Conservation (phyloP, 257 asterid genomes). For the Henckelia pumila region DNA sequence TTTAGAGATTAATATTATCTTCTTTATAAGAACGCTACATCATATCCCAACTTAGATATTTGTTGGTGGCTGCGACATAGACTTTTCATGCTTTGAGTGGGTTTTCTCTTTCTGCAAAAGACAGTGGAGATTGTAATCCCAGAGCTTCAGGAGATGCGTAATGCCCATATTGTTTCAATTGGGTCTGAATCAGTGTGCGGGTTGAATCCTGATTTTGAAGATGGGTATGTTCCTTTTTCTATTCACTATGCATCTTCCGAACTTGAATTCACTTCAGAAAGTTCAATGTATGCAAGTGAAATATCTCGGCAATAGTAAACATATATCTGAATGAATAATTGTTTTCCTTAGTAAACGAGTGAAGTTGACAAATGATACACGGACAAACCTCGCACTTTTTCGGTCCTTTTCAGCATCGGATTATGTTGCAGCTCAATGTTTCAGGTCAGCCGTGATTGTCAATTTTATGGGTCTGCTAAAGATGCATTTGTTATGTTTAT, state of each 20-base stretch:
- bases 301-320: conserved; percentile 6
- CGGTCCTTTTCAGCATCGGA: conserved; percentile 86
- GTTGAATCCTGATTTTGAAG: conserved; percentile 71
- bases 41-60: conserved; percentile 19
- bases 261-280: conserved; percentile 14
- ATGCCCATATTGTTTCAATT: conserved; percentile 82
- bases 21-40: conserved; percentile 22
- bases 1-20: background rate
- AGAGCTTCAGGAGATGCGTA: conserved; percentile 90
- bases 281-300: background rate
- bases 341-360: conserved; percentile 49
- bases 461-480: conserved; percentile 3
- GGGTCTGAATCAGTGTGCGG: conserved; percentile 79
- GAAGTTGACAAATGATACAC: conserved; percentile 64
- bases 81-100: conserved; percentile 23
- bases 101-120: conserved; percentile 46
- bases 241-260: conserved; percentile 10
- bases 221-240: conserved; percentile 61
- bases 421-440: conserved; percentile 94
- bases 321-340: conserved; percentile 24
- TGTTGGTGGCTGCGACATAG: conserved; percentile 8
- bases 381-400: conserved; percentile 83
- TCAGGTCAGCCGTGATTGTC: conserved; percentile 46
- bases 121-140: conserved; percentile 83
- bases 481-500: background rate